Evolutionary conservation across 495 filamentous ascomycete genomes (phyloP), one percentile per base, ranked within the genome.

Genomic region (Podospora pseudoanserina): DNA sequence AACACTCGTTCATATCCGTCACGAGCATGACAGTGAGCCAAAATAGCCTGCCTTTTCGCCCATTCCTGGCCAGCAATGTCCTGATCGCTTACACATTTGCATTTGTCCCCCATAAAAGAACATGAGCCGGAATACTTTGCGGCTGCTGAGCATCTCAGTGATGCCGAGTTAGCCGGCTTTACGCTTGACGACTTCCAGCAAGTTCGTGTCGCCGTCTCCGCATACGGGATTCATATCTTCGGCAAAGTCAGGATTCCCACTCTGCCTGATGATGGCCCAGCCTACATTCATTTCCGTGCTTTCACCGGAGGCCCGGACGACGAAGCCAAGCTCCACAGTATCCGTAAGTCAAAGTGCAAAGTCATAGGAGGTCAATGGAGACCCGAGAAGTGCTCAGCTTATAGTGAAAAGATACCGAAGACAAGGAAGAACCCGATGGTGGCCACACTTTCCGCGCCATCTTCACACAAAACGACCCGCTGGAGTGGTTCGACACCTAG

Each of bases 401-500:
- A 23, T 15, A 9, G 30, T 19, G 6, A n/a, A 16, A 20, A 70
- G 68, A 70, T 39, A 70, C 65, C 7, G 68, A 70, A 53, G 68
- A 70, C 53, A 75, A 74, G 55, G 84, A 84, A 57, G 78, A 79
- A 26, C 68, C 70, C 2, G 80, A 78, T 64, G 84, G 83, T 2
- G 76, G 75, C 44, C 81, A 78, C 53, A 78, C 58, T 20, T 87
- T 81, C 72, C 79, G 82, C 13, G 86, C 85, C 3, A 82, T 88
- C 64, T 82, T 87, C 68, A 76, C 73, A 18, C 79, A 84, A 75
- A 74, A 80, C 15, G 86, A 88, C 71, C 68, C 75, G 19, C 75
- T 88, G 39, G 84, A 85, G 69, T 87, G 84, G 84, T 87, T 88
- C 73, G 85, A 88, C 63, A 83, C 83, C 23, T 87, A 67, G 63